phyloP scores from a whole-genome alignment of 192 early-diverging fungal species.

The Glomus cerebriforme region DNA sequence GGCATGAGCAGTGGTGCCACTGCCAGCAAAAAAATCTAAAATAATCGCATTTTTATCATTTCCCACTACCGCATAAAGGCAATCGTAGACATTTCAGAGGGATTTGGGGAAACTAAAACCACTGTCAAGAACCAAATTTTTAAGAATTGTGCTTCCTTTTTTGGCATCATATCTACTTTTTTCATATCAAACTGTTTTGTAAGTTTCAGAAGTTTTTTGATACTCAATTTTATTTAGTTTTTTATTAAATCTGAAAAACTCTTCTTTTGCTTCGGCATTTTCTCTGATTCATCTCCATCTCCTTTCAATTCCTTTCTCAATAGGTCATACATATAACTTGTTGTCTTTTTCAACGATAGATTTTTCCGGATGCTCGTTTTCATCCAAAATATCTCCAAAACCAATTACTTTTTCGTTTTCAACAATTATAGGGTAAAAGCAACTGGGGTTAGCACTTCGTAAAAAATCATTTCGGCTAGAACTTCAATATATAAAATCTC shows the following conservation, averaged over 20 bases:
- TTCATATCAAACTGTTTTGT: not conserved
- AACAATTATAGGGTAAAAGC: not conserved
- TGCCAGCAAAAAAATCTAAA: not conserved
- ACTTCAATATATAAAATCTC: not conserved
- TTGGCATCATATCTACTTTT: not conserved
- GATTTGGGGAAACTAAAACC: not conserved
- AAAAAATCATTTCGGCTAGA: no score
- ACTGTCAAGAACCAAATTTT: not conserved
- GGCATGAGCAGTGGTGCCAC: not conserved
- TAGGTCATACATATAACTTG: not conserved
- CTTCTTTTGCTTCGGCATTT: not conserved
- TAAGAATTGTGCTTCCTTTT: not conserved
- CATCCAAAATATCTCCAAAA: not conserved
- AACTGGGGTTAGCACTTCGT: no score
- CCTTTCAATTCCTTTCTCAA: not conserved
- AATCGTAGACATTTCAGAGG: constrained; percentile 3
- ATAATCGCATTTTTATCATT: not conserved
- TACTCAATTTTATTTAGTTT: not conserved
- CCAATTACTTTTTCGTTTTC: not conserved
- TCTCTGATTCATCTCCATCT: not conserved
- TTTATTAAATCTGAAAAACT: not conserved
- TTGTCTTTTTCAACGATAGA: not conserved
- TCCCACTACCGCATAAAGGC: constrained; percentile 3
- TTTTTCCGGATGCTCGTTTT: not conserved
- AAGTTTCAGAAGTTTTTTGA: not conserved